These are phyloP conservation scores for Pseudotsuga menziesii DNA, from an alignment of 75 land plant genomes.

Conservation along the genomic window DNA sequence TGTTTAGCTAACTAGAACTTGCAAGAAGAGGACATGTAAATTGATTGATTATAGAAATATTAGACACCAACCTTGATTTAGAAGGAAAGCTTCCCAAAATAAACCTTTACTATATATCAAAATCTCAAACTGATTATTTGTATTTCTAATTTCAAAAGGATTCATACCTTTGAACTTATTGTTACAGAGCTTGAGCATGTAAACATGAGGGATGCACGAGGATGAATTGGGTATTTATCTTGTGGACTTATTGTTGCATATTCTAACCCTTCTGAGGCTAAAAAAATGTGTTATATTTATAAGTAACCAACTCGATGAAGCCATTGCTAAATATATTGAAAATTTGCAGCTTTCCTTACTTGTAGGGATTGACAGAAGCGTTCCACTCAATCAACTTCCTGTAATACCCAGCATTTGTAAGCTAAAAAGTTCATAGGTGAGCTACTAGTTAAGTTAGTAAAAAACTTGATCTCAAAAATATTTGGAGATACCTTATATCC, in stretches of 20 bases:
- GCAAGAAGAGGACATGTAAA: slow-evolving; percentile 32
- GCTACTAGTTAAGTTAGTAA: slow-evolving; percentile 30
- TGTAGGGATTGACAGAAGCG: slow-evolving; percentile 39
- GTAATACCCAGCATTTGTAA: no score
- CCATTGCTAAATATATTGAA: slow-evolving; percentile 38
- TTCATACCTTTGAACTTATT: slow-evolving; percentile 20
- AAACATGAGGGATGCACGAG: slow-evolving; percentile 38
- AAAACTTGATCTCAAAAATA: slow-evolving; percentile 26
- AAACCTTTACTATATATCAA: slow-evolving; percentile 34
- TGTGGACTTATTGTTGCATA: slow-evolving; percentile 26
- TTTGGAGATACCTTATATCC: slow-evolving; percentile 19
- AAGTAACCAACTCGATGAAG: slow-evolving; percentile 44
- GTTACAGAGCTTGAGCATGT: slow-evolving; percentile 25
- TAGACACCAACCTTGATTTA: slow-evolving; percentile 17
- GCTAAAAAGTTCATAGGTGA: no score
- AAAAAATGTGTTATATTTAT: slow-evolving; percentile 33
- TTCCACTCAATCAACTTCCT: slow-evolving; percentile 33
- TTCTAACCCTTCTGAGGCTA: slow-evolving; percentile 33
- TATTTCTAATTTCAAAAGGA: slow-evolving; percentile 28
- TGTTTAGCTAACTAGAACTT: slow-evolving; percentile 16
- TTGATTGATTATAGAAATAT: slow-evolving; percentile 22
- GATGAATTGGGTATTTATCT: slow-evolving; percentile 37
- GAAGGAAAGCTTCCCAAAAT: slow-evolving; percentile 32
- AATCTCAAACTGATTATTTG: slow-evolving; percentile 15
- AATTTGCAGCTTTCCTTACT: slow-evolving; percentile 27